Conservation (phyloP, 169 alveolate species). For the Besnoitia besnoiti region DNA sequence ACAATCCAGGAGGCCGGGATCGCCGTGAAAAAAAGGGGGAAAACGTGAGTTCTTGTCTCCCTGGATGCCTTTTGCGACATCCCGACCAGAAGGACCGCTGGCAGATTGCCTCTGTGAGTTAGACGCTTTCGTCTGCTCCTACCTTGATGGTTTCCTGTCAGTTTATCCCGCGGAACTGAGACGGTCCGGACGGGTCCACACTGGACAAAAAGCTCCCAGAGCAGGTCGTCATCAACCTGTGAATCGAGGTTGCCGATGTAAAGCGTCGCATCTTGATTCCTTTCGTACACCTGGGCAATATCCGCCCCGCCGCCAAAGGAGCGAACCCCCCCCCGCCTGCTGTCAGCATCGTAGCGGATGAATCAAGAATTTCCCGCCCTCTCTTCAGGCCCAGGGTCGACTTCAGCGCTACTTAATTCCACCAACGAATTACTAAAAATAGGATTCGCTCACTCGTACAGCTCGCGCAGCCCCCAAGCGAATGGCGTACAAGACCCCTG, state of each 20-base stretch:
- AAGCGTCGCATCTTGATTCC: conserved; percentile 92
- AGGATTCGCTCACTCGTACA: too few relatives aligned
- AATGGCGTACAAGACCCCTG: too few relatives aligned
- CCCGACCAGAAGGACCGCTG: too few relatives aligned
- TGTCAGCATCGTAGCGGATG: not conserved
- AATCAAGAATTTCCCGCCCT: not conserved
- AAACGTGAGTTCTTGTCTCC: too few relatives aligned
- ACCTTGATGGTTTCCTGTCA: conserved; percentile 72
- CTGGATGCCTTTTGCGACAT: too few relatives aligned
- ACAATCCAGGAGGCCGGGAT: too few relatives aligned
- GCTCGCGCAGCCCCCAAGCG: too few relatives aligned
- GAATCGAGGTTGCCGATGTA: conserved; percentile 94
- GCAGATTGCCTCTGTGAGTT: not conserved
- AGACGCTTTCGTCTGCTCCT: not conserved
- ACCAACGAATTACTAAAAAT: not conserved
- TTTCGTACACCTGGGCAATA: conserved; percentile 85
- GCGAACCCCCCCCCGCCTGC: conserved; percentile 3
- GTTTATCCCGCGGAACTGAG: conserved; percentile 97
- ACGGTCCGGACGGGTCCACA: conserved; percentile 97
- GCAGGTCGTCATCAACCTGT: conserved; percentile 95
- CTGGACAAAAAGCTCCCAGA: conserved; percentile 98
- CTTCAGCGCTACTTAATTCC: not conserved
- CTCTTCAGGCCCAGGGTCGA: not conserved
- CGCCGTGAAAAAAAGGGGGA: too few relatives aligned
- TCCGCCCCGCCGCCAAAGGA: conserved; percentile 72